Evolutionary conservation across 2,329 filamentous ascomycete genomes (phyloP).

Genomic region (Venturia pyrina): DNA sequence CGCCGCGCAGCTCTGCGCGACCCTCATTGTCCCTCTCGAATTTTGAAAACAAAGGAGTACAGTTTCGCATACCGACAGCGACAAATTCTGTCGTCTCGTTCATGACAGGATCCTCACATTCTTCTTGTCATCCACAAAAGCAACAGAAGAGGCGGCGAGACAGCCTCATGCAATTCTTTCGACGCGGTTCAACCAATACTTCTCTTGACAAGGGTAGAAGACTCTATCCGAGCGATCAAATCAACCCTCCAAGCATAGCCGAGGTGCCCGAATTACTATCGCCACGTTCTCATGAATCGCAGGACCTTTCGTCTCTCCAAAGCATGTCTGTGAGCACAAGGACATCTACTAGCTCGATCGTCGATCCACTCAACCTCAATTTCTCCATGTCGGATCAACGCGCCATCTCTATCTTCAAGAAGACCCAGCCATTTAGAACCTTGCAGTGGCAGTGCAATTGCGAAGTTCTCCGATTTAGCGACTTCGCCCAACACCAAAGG

Average conservation of each 20-base stretch:
- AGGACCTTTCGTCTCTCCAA: conserved; percentile 10
- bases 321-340: conserved; percentile 3
- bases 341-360: conserved; percentile 11
- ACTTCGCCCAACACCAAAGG: conserved; percentile 10
- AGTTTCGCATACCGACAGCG: not conserved
- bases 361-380: not conserved
- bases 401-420: not conserved
- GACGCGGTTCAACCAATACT: conserved; percentile 1
- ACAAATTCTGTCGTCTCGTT: conserved; percentile 3
- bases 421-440: not conserved
- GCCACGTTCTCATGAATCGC: conserved; percentile 8
- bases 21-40: not conserved
- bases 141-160: conserved; percentile 6
- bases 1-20: not conserved
- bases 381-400: not conserved
- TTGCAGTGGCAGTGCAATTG: conserved; percentile 2
- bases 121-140: not conserved
- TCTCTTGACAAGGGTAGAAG: not conserved
- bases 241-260: conserved; percentile 2
- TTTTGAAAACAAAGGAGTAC: not conserved
- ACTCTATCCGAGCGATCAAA: not conserved
- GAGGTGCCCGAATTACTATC: conserved; percentile 6
- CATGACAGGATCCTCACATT: not conserved
- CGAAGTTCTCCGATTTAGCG: conserved; percentile 7
- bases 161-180: conserved; percentile 6